Percentiles rank a stretch among this genome's conserved stretches.
Conservation (phyloP, 768 basidiomycete genomes). For the Hirschioporus abietinus region DNA sequence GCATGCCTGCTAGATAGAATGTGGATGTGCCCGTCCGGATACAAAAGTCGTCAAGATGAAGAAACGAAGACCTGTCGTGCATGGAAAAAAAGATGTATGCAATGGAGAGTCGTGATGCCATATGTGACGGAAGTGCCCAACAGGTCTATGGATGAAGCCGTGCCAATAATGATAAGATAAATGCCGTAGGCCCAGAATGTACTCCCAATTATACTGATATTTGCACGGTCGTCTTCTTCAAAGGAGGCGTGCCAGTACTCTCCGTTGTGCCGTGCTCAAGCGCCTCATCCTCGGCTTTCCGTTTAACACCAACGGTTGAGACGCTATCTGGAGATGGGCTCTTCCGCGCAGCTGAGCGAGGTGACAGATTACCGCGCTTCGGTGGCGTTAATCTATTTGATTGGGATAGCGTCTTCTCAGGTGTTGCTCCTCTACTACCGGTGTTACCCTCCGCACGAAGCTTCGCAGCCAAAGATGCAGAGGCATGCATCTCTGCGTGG, state of each 20-base stretch:
- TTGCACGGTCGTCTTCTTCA: conserved; percentile 59
- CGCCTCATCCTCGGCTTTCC: conserved; percentile 60
- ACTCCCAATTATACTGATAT: conserved; percentile 18
- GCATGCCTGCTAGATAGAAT: conserved; percentile 7
- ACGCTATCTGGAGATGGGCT: conserved; percentile 29
- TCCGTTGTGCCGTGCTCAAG: conserved; percentile 8
- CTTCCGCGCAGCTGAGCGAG: conserved; percentile 27
- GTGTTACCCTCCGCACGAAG: conserved; percentile 52
- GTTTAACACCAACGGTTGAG: conserved; percentile 36
- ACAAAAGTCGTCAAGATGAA: conserved; percentile 12
- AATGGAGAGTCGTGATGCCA: conserved; percentile 2
- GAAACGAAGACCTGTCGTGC: conserved; percentile 11
- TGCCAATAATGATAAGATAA: conserved; percentile 25
- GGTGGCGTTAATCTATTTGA: conserved; percentile 34
- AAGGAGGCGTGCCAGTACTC: conserved; percentile 15
- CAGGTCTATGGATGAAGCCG: conserved; percentile 14
- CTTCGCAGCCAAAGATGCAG: conserved; percentile 60
- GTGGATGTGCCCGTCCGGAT: conserved; percentile 14
- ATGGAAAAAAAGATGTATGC: conserved; percentile 15
- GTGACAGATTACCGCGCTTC: conserved; percentile 20
- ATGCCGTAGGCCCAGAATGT: conserved; percentile 23
- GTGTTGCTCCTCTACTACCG: conserved; percentile 70
- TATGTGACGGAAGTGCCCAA: background rate
- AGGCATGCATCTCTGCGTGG: conserved; percentile 72
- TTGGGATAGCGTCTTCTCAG: conserved; percentile 39